phyloP scores from a whole-genome alignment of 495 filamentous ascomycete species.

The Penicillium mononematosum region DNA sequence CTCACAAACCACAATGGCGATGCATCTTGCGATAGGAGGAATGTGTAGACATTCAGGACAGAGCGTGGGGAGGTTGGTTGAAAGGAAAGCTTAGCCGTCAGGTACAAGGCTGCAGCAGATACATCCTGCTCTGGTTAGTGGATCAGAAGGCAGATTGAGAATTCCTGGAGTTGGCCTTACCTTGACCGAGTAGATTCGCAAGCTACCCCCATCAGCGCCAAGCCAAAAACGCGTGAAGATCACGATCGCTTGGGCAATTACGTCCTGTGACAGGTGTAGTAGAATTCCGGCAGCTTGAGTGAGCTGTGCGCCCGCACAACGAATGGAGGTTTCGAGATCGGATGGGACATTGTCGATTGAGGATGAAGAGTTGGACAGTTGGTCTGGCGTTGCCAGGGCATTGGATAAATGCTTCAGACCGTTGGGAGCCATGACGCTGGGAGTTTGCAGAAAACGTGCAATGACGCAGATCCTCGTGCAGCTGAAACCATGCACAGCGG shows the following conservation, averaged over 20 bases:
- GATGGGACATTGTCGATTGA: constrained; percentile 68
- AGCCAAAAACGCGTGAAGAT: constrained; percentile 86
- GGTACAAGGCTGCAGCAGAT: constrained; percentile 78
- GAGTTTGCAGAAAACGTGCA: constrained; percentile 17
- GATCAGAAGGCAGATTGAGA: not conserved
- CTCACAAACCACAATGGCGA: constrained; percentile 58
- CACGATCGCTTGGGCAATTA: constrained; percentile 87
- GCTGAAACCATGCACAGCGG: constrained; percentile 11
- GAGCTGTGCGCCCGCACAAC: constrained; percentile 61
- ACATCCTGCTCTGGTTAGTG: constrained; percentile 55
- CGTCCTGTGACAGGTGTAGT: constrained; percentile 80
- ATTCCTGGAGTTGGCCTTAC: constrained; percentile 30
- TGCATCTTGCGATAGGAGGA: constrained; percentile 65
- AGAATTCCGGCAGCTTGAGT: constrained; percentile 88
- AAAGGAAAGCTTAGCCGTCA: constrained; percentile 80
- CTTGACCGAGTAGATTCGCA: constrained; percentile 55
- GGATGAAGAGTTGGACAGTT: constrained; percentile 69
- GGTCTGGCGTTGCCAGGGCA: constrained; percentile 77
- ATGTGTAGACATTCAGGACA: constrained; percentile 78
- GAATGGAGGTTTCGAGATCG: constrained; percentile 69
- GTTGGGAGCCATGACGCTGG: constrained; percentile 27
- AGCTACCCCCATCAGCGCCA: constrained; percentile 61
- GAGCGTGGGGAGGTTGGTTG: constrained; percentile 73
- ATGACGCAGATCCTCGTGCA: constrained; percentile 16
- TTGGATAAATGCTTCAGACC: constrained; percentile 67